Percentiles rank a stretch among this genome's conserved stretches.
Evolutionary conservation across 208 protist genomes (phyloP).

Genomic region (Chromosphaera perkinsii): DNA sequence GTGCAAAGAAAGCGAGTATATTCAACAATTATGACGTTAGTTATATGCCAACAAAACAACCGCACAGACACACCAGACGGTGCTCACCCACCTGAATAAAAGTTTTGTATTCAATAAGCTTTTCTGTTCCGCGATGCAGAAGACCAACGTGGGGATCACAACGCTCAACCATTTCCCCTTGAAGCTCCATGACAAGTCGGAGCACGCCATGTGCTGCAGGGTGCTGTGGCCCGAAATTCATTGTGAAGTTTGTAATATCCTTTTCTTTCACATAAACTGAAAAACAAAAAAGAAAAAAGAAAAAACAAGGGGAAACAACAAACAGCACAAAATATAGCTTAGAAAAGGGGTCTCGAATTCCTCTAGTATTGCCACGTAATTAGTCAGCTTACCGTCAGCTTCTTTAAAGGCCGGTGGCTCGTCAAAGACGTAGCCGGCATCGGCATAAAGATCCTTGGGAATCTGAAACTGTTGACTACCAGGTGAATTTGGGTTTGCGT

Average conservation of each 20-base stretch:
- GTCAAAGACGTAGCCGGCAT: no score
- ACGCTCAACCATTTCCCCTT: conserved; percentile 36
- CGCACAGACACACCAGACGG: not conserved
- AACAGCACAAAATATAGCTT: no score
- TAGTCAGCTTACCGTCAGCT: no score
- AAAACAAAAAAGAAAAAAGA: not conserved
- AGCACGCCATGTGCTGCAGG: conserved; percentile 55
- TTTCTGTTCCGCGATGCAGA: conserved; percentile 56
- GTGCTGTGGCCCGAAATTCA: conserved; percentile 55
- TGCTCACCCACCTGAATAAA: conserved; percentile 33
- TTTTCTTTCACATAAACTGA: conserved; percentile 18
- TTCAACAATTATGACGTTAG: not conserved
- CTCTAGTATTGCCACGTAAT: no score
- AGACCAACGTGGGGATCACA: conserved; percentile 53
- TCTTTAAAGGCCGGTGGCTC: no score
- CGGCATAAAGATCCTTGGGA: no score
- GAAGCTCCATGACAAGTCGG: conserved; percentile 48
- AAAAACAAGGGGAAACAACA: no score
- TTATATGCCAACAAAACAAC: not conserved
- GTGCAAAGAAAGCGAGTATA: not conserved
- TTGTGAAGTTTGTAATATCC: conserved; percentile 38
- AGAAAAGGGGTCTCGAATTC: no score
- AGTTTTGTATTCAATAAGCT: conserved; percentile 58
- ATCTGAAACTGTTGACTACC: no score
- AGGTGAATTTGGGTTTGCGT: no score